Evolutionary conservation across 2,329 filamentous ascomycete species (phyloP), one percentile per base, ranked within the genome.

Genomic region (Talaromyces atroroseus): DNA sequence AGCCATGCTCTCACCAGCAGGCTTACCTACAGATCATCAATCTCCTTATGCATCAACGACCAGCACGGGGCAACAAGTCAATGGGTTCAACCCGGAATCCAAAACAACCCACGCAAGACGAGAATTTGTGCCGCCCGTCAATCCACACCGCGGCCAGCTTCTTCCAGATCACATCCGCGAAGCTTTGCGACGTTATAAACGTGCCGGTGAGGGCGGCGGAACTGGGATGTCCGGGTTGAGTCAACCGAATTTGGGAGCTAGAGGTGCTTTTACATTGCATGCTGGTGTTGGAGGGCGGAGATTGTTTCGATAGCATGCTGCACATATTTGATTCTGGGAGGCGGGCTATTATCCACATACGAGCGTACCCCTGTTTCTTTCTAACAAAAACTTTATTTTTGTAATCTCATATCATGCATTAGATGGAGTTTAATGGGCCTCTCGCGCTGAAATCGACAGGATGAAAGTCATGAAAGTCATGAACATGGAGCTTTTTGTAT

Each of bases 141-240:
- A 78, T 55, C 76, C 76, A 0, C 76, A 78, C 59, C 73, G 72
- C 12, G 76, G 75, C 2, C 76, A 76, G 46, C 67, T 80, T 29
- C 66, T 79, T 12, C 78, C 77, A 3, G 68, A 76, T 45, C 77
- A 80, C 63, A 62, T 80, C n/a, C 72, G 77, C 44, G 77, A 80
- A 61, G 77, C 77, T 3, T 61, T 78, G 21, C 69, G 77, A 51
- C 71, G 78, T 49, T 76, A 76, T 58, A 78, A 76, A 62, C 72
- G 73, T n/a, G 73, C 77, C 59, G 71, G 74, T 4, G 77, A 80
- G 60, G 74, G 76, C 34, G 76, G 74, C 6, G 75, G 75, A 16
- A 76, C 77, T 3, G 77, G 77, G 1, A 76, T 77, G 58, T 72
- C 74, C 0, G 76, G 76, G 5, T 60, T 76, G 59, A 79, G 77